These are phyloP conservation scores for Fraxinus baroniana DNA, from an alignment of 305 asterid genomes.

Conservation along the genomic window DNA sequence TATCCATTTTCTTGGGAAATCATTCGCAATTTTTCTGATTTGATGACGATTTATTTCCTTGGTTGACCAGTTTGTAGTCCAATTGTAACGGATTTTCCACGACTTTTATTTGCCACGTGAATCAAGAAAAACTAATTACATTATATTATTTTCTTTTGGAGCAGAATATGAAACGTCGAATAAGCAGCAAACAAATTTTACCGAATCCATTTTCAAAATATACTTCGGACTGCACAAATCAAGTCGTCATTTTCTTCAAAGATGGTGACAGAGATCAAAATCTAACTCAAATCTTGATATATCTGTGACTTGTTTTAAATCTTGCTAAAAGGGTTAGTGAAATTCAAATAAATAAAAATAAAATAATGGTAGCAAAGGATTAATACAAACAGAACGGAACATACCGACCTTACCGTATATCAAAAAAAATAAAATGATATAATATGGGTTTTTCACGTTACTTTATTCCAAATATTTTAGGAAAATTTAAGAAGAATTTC, in stretches of 20 bases:
- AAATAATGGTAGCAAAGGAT: too few relatives aligned
- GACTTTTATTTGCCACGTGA: background rate
- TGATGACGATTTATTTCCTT: background rate
- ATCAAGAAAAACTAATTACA: background rate
- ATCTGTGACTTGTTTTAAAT: background rate
- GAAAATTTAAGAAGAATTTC: too few relatives aligned
- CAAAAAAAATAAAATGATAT: too few relatives aligned
- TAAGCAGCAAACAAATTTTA: background rate
- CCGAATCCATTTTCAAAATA: background rate
- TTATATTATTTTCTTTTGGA: background rate
- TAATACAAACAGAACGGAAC: too few relatives aligned
- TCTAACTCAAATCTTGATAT: too few relatives aligned
- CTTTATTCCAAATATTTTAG: too few relatives aligned
- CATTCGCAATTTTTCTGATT: background rate
- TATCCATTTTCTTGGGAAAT: background rate
- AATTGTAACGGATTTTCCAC: background rate
- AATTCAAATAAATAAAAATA: too few relatives aligned
- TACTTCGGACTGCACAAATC: background rate
- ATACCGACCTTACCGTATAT: too few relatives aligned
- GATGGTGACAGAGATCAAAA: too few relatives aligned
- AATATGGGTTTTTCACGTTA: too few relatives aligned
- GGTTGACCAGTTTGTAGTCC: background rate
- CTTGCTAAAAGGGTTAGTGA: background rate
- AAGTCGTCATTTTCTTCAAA: background rate
- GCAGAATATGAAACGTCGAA: background rate